Evolutionary conservation across 306 rosid genomes (phyloP), one percentile per base, ranked within the genome.

Genomic region (Corylus avellana): DNA sequence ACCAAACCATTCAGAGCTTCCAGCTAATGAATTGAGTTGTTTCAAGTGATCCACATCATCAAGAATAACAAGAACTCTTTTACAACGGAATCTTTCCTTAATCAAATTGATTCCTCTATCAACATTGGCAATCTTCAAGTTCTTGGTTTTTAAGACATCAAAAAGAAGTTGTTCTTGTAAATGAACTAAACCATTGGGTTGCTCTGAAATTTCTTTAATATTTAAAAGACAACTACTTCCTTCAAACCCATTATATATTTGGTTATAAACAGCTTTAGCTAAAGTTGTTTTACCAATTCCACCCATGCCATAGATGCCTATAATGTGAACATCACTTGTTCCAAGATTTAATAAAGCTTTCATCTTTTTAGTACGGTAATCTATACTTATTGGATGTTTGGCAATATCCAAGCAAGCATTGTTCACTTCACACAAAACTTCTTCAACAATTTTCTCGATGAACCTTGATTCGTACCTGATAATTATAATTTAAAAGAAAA

Each of bases 251-350:
- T 59, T 39, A 5, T 27, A 22, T 66, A 78, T 7, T 9, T 78
- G 18, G 12, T 83, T 83, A 69, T 77, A 72, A 13, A 77, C 49
- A 11, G 82, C 79, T 64, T 82, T 77, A 1, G 85, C 82, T 2
- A 77, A 7, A 3, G 81, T 76, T 39, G 85, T 71, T 64, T 82
- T 82, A 0, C 85, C 85, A 18, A 54, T 44, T 51, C 81, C 85
- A 11, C 85, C 79, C 78, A 82, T 82, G 0, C 85, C 82, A n/a
- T 56, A 77, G 17, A 82, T 64, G 42, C 84, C 79, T 0, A 66
- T 51, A 8, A 80, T 29, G 1, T 32, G 20, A 4, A 80, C 79
- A 22, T 20, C 61, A 54, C 25, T 13, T 50, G 49, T 50, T 42
- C 51, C 74, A 6, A 29, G n/a, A 4, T 32, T 11, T 16, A 74